These are phyloP conservation scores for Isoetes engelmannii DNA, from an alignment of 83 land plant species.

Conservation along the genomic window DNA sequence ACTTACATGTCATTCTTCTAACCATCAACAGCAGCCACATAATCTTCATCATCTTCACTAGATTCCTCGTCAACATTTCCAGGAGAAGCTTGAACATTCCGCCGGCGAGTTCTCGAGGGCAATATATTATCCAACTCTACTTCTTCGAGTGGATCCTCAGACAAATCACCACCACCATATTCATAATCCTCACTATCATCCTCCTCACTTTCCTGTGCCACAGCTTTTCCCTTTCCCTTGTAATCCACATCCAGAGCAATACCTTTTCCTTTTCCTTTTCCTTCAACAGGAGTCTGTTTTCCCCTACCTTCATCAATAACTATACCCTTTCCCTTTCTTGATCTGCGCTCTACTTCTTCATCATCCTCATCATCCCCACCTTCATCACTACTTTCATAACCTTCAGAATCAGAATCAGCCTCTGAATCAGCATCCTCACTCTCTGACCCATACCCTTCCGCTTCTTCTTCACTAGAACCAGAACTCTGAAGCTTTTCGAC, in stretches of 20 bases:
- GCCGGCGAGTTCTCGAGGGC: conserved; percentile 54
- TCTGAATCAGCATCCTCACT: too few relatives aligned
- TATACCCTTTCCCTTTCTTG: neutral
- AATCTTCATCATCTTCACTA: conserved; percentile 19
- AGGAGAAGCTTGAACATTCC: conserved; percentile 22
- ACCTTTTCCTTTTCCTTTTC: conserved; percentile 31
- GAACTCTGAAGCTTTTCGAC: too few relatives aligned
- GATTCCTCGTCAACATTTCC: conserved; percentile 25
- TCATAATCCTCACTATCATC: conserved; percentile 9
- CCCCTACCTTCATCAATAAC: conserved; percentile 13
- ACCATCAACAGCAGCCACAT: conserved; percentile 30
- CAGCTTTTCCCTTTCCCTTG: conserved; percentile 27
- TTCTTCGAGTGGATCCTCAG: conserved; percentile 67
- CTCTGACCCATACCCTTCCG: too few relatives aligned
- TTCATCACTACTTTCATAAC: too few relatives aligned
- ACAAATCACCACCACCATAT: conserved; percentile 41
- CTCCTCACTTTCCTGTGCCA: conserved; percentile 13
- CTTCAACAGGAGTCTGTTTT: neutral
- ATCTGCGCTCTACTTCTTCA: conserved; percentile 12
- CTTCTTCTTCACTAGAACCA: too few relatives aligned
- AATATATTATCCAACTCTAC: conserved; percentile 60
- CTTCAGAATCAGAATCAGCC: too few relatives aligned
- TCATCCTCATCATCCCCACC: neutral
- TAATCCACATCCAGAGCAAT: conserved; percentile 7
- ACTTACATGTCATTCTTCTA: conserved; percentile 17